Percentiles rank a stretch among this genome's conserved stretches.
phyloP scores from a whole-genome alignment of 2,329 filamentous ascomycete genomes.

The Ascochyta clinopodiicola region DNA sequence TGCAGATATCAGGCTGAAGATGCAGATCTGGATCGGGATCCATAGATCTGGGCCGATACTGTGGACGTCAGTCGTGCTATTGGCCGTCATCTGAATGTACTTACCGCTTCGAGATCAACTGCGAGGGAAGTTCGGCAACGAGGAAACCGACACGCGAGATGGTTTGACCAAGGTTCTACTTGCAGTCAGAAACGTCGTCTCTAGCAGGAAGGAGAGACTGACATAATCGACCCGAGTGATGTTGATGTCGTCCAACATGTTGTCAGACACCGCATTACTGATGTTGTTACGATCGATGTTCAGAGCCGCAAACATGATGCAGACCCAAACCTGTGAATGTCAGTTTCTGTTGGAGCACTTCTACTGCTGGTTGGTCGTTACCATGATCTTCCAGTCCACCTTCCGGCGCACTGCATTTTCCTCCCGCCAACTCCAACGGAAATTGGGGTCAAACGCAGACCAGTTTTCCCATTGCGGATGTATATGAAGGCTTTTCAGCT shows the following conservation, averaged over 20 bases:
- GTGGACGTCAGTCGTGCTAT: background rate
- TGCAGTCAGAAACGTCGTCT: background rate
- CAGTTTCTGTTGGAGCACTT: conserved; percentile 50
- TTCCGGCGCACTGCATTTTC: conserved; percentile 50
- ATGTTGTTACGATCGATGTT: conserved; percentile 55
- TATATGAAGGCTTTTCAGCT: conserved; percentile 16
- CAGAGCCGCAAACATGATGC: conserved; percentile 59
- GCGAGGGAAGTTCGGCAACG: conserved; percentile 50
- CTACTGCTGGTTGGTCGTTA: background rate
- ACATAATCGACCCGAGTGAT: conserved; percentile 19
- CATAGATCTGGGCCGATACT: conserved; percentile 47
- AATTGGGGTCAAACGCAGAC: conserved; percentile 62
- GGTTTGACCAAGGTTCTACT: conserved; percentile 34
- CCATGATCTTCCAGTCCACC: conserved; percentile 21
- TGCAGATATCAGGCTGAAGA: conserved; percentile 55
- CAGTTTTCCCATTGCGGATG: conserved; percentile 58
- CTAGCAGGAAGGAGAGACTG: background rate
- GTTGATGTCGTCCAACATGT: conserved; percentile 27
- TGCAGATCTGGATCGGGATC: conserved; percentile 50
- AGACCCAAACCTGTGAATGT: conserved; percentile 51
- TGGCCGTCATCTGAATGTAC: background rate
- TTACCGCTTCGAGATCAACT: conserved; percentile 49
- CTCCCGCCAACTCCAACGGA: conserved; percentile 60
- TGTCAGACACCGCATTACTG: conserved; percentile 29
- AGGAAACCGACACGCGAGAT: conserved; percentile 84